Evolutionary conservation across 768 basidiomycete species (phyloP), one percentile per base, ranked within the genome.

Genomic region (Termitomyces sp.): DNA sequence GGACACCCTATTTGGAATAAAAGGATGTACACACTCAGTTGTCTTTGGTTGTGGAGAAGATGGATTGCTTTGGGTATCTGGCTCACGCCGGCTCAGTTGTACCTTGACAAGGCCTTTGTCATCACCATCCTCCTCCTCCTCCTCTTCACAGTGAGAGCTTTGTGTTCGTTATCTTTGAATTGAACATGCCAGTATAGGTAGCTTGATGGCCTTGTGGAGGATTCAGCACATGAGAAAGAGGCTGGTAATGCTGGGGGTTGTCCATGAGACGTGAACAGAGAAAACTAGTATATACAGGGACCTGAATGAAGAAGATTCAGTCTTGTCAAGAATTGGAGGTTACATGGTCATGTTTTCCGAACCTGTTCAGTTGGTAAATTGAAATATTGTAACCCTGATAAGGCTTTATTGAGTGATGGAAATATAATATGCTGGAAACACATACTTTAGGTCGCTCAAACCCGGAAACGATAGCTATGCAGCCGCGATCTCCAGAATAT

Each of bases 201-300:
- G 60, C 59, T 68, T 67, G 74, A 56, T 66, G 74, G 35, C 61
- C 60, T 42, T 64, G 76, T 63, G 84, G 87, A 0, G 86, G 87
- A 71, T 89, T 78, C 42, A 92, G 79, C 46, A 90, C 90, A 78
- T 90, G 87, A 58, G 90, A 92, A 67, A 92, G 81, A 32, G 90
- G 88, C 63, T 90, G 89, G 75, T 92, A 90, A 64, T 88, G 88
- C 71, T 91, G 89, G 58, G 88, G 88, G 71, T 89, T 89, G 75
- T 90, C 81, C 83, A 84, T 84, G 42, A 22, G 38, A 38, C 33
- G 48, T 4, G 32, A 42, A 44, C 35, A 22, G 32, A 44, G 40
- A 36, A 24, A 38, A 55, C 24, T 38, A 32, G 8, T 28, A 36
- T 12, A 24, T 22, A 32, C 20, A 39, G 18, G 33, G 58, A 54